Conservation (phyloP, 805 yeast species). For the Debaryomyces tyrocola region DNA sequence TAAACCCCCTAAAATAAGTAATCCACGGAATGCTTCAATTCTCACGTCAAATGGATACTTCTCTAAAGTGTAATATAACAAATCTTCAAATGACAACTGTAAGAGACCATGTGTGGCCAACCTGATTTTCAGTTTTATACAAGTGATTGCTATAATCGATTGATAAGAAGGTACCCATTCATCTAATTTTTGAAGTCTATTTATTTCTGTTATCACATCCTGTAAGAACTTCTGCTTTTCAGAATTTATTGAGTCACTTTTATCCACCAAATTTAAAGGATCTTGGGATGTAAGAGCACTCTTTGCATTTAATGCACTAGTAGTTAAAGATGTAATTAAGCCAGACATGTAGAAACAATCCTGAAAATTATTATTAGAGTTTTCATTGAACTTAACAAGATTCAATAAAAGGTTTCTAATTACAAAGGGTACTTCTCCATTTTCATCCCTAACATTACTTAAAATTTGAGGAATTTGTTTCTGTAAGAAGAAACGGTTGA, state of each 20-base stretch:
- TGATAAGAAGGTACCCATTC: constrained; percentile 81
- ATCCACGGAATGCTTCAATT: constrained; percentile 65
- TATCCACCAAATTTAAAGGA: constrained; percentile 4
- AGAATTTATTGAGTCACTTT: constrained; percentile 2
- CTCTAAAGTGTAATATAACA: constrained; percentile 52
- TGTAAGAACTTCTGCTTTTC: constrained; percentile 17
- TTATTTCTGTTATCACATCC: constrained; percentile 59
- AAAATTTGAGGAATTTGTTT: constrained; percentile 66
- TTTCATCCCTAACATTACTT: constrained; percentile 57
- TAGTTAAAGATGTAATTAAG: constrained; percentile 56
- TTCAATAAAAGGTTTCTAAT: constrained; percentile 66
- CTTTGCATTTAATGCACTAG: constrained; percentile 20
- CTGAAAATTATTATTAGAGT: constrained; percentile 70
- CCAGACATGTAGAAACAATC: constrained; percentile 68
- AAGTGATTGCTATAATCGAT: constrained; percentile 50
- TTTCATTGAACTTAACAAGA: constrained; percentile 80
- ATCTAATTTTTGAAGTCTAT: constrained; percentile 76
- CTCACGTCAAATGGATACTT: constrained; percentile 54
- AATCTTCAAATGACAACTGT: constrained; percentile 51
- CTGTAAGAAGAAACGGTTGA: constrained; percentile 67
- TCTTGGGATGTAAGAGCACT: constrained; percentile 8
- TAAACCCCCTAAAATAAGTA: constrained; percentile 75
- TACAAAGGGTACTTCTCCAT: constrained; percentile 58
- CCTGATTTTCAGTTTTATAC: constrained; percentile 58
- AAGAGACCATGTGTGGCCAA: constrained; percentile 58